Percentiles rank a stretch among this genome's conserved stretches.
phyloP scores from a whole-genome alignment of 257 asterid species.

The Leptodermis oblonga region DNA sequence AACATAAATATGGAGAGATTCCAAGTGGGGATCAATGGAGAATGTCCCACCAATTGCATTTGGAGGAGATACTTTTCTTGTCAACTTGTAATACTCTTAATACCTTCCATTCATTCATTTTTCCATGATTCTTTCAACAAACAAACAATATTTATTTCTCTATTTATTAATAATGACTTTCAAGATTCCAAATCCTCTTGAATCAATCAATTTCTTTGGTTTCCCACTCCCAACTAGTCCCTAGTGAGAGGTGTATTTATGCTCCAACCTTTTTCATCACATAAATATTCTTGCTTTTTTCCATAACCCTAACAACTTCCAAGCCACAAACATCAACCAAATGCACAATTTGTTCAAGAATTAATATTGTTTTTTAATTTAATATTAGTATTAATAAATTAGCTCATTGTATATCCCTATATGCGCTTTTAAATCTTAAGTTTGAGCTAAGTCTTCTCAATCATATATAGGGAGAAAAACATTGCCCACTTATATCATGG shows the following conservation, averaged over 20 bases:
- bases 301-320: too few species aligned
- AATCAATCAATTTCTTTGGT: slow-evolving; percentile 8
- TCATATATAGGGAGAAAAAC: too few species aligned
- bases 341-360: too few species aligned
- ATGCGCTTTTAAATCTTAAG: too few species aligned
- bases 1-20: slow-evolving; percentile 7
- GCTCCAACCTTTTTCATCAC: too few species aligned
- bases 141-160: not conserved
- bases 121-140: slow-evolving; percentile 14
- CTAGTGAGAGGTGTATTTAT: not conserved
- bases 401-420: too few species aligned
- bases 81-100: slow-evolving; percentile 28
- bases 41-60: slow-evolving; percentile 28
- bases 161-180: slow-evolving; percentile 2
- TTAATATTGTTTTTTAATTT: too few species aligned
- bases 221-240: slow-evolving; percentile 14
- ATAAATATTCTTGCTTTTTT: too few species aligned
- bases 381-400: too few species aligned
- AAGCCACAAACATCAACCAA: too few species aligned
- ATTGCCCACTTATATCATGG: too few species aligned
- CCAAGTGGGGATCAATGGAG: slow-evolving; percentile 2
- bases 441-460: too few species aligned
- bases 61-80: slow-evolving; percentile 48
- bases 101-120: not conserved
- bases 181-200: slow-evolving; percentile 30